phyloP scores from a whole-genome alignment of 805 yeast species.

The Zygosaccharomyces pseudorouxii region DNA sequence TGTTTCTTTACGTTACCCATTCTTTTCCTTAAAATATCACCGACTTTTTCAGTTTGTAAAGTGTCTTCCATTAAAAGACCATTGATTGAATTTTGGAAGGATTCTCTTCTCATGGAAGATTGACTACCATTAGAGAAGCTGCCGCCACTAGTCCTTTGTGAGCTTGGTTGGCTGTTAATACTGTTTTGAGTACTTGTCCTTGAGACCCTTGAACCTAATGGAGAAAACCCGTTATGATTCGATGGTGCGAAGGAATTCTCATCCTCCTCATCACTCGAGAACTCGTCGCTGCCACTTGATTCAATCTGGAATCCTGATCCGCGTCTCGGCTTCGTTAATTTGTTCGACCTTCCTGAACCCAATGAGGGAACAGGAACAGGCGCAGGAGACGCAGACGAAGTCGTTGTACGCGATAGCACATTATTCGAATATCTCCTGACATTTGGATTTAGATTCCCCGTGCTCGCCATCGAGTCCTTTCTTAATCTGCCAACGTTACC shows the following conservation, averaged over 20 bases:
- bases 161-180: constrained; percentile 13
- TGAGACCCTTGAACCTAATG: constrained; percentile 19
- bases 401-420: constrained; percentile 22
- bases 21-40: constrained; percentile 25
- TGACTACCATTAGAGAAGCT: constrained; percentile 21
- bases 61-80: constrained; percentile 21
- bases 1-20: constrained; percentile 12
- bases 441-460: neutral
- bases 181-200: constrained; percentile 20
- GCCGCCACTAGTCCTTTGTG: constrained; percentile 10
- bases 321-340: neutral
- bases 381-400: constrained; percentile 5
- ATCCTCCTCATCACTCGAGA: constrained; percentile 26
- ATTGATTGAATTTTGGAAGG: constrained; percentile 12
- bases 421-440: constrained; percentile 14
- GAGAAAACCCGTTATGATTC: constrained; percentile 9
- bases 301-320: constrained; percentile 26
- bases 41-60: constrained; percentile 24
- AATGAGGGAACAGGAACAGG: neutral
- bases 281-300: constrained; percentile 29
- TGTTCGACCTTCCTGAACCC: constrained; percentile 3
- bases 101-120: constrained; percentile 14
- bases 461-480: neutral
- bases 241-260: constrained; percentile 13
- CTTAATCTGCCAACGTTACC: neutral